Evolutionary conservation across 352 stramenopile species (phyloP).

Genomic region (Pythium volutum): DNA sequence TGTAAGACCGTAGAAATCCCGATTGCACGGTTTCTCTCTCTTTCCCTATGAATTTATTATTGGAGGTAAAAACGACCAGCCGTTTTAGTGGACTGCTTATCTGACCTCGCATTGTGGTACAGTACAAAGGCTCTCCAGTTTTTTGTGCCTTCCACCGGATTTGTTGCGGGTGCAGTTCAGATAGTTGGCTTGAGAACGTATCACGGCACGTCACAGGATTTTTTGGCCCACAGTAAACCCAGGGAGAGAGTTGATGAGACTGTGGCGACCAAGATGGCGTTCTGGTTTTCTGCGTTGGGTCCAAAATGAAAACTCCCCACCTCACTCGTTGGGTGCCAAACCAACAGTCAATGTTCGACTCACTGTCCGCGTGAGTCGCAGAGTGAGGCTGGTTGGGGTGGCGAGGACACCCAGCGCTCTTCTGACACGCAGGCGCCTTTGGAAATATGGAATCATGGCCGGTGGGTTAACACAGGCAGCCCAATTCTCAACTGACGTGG

Average conservation of each 20-base stretch:
- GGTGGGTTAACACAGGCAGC: too few relatives aligned
- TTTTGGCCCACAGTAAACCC: neutral
- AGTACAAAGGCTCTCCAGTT: neutral
- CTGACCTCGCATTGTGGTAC: neutral
- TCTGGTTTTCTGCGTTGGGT: constrained; percentile 7
- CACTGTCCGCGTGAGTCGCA: neutral
- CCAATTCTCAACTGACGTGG: too few relatives aligned
- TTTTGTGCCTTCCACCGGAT: neutral
- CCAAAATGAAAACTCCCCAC: too few relatives aligned
- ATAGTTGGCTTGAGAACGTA: constrained; percentile 9
- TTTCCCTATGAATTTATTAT: neutral
- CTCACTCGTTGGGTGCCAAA: neutral
- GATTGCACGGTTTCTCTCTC: neutral
- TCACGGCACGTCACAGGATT: constrained; percentile 12
- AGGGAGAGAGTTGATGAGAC: too few relatives aligned
- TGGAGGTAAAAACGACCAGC: neutral
- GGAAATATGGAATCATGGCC: too few relatives aligned
- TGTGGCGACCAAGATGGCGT: too few relatives aligned
- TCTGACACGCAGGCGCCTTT: too few relatives aligned
- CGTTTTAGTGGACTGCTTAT: neutral
- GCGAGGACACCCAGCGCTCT: too few relatives aligned
- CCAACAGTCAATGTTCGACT: neutral
- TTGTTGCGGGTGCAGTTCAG: constrained; percentile 9
- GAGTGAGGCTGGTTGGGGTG: too few relatives aligned
- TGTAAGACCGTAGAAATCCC: neutral